Evolutionary conservation across 1,284 basidiomycete species (phyloP), one percentile per base, ranked within the genome.

Genomic region (Fomitopsis palustris): DNA sequence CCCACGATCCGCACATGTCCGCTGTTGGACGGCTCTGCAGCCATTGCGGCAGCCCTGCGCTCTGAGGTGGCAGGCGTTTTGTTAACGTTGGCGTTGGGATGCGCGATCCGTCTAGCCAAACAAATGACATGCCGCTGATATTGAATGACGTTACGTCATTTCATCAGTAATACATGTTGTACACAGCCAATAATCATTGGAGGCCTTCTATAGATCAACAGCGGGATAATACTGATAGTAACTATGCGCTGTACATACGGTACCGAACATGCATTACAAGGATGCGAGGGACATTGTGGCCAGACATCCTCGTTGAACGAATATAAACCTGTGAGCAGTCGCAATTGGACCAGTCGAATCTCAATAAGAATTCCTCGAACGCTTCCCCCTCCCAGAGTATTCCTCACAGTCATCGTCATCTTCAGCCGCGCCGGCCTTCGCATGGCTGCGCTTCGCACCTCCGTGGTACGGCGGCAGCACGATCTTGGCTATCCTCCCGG

Each of bases 1-100:
- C 85, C 85, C 29, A 81, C 81, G 42, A 86, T 68, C 60, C 84
- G 76, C 51, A 86, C 63, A 55, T 81, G 78, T 38, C 71, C 69
- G 59, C 68, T 68, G 2, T 61, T 57, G 7, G 39, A 41, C 37
- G 21, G 42, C 5, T 61, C 61, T 19, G 58, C 49, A n/a, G 56
- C 54, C 64, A 65, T 67, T 3, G 29, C 19, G 43, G 9, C 27
- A 19, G 23, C 33, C 38, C 21, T 45, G n/a, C 53, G 23, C 27
- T 25, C 35, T 17, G 37, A 10, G 57, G 27, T 8, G 23, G 25
- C 25, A 33, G 10, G 21, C n/a, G 27, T 37, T 52, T 42, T 39
- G n/a, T n/a, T n/a, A 42, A n/a, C 39, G 39, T 4, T 42, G n/a
- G n/a, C n/a, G n/a, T n/a, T n/a, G n/a, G n/a, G n/a, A n/a, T n/a